A percentile compares a stretch with the other conserved stretches of the same genome.
Evolutionary conservation across 164 flowering plant genomes (phyloP).

Genomic region (Euptelea pleiosperma): DNA sequence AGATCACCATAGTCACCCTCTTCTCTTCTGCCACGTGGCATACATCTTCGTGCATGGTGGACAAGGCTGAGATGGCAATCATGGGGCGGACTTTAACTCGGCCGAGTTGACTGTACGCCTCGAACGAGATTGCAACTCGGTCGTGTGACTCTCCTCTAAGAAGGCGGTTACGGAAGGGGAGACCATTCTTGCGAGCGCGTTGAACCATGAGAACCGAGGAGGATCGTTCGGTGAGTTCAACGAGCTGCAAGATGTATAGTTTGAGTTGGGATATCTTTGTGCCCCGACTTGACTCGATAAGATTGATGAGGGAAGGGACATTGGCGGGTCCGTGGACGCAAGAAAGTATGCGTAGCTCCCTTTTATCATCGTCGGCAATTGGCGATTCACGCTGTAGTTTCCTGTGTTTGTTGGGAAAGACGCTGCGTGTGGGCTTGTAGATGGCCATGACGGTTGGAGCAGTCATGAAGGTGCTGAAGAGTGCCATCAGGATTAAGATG

Average conservation of each 20-base stretch:
- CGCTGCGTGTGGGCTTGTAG: slow-evolving; percentile 41
- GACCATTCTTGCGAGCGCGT: slow-evolving; percentile 39
- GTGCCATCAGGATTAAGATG: slow-evolving; percentile 62
- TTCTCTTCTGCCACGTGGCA: no score
- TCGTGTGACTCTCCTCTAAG: slow-evolving; percentile 4
- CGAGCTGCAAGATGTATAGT: slow-evolving; percentile 53
- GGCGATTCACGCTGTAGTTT: slow-evolving; percentile 9
- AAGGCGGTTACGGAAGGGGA: slow-evolving; percentile 30
- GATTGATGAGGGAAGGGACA: slow-evolving; percentile 41
- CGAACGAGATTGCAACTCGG: slow-evolving; percentile 10
- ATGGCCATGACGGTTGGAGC: slow-evolving; percentile 56
- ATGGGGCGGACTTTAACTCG: no score
- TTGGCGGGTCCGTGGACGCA: slow-evolving; percentile 53
- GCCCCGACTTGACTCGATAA: slow-evolving; percentile 46
- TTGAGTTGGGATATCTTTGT: slow-evolving; percentile 21
- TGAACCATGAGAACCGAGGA: slow-evolving; percentile 63
- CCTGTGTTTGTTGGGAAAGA: slow-evolving; percentile 10
- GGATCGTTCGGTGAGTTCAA: slow-evolving; percentile 61
- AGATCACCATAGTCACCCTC: no score
- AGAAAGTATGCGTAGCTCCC: slow-evolving; percentile 48
- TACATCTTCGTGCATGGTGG: no score
- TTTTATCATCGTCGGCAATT: slow-evolving; percentile 5
- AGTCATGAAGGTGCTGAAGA: slow-evolving; percentile 66
- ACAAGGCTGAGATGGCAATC: no score
- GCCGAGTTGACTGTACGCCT: no score